Evolutionary conservation across 2,329 filamentous ascomycete genomes (phyloP), one percentile per base, ranked within the genome.

Genomic region (Whalleya microplaca): DNA sequence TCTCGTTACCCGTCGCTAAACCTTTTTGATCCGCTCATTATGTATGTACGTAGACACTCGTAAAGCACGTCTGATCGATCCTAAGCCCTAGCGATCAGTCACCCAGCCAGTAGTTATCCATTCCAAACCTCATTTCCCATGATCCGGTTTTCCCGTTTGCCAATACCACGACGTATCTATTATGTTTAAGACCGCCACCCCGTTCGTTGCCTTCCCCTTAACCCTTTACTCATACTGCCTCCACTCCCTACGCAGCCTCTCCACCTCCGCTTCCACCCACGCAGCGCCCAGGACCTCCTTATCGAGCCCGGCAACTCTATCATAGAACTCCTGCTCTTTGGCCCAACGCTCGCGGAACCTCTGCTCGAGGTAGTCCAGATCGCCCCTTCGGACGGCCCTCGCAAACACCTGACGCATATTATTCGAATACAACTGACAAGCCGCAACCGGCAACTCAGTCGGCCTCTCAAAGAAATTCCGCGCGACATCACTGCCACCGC

Each of bases 401-500:
- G 77, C 74, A 69, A 96, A 96, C 1, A 91, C 80, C 0, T 82
- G 80, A 41, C 92, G 82, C 91, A 96, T 96, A 16, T 89, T 83
- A 3, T 82, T 74, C 43, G 90, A 93, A 71, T 95, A 96, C 2
- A 97, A 80, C 71, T 94, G 90, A 69, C 93, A 97, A 20, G 79
- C 82, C 23, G 77, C 83, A 64, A 78, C 74, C 0, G 77, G 70
- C 4, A 89, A 73, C 12, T 80, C 78, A 61, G 85, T 82, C 21
- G 85, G 79, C 14, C 83, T 79, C 53, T 81, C 80, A 60, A 84
- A 85, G 64, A 95, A 90, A 62, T 87, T 84, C 18, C 81, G 76
- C 9, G 89, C 86, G 21, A 93, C 78, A 0, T 82, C 75, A 41
- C 45, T 85, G 77, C 1, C 20, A 20, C 27, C 53, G 27, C 50